Evolutionary conservation across 441 rosid species (phyloP).

Genomic region (Sinapis alba): DNA sequence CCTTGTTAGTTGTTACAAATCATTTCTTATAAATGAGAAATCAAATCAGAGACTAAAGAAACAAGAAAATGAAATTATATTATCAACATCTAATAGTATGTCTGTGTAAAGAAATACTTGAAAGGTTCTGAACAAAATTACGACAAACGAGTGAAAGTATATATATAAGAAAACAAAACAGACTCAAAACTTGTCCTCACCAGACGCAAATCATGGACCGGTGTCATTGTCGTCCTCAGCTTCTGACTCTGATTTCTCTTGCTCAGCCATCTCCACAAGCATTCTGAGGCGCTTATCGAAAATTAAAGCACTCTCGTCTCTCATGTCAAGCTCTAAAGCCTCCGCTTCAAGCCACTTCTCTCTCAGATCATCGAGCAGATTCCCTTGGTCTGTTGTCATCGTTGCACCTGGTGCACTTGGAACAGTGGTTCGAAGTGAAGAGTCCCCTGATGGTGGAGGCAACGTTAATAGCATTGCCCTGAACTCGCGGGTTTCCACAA

Average conservation of each 20-base stretch:
- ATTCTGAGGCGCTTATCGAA: constrained; percentile 93
- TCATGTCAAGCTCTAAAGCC: constrained; percentile 92
- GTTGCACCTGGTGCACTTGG: constrained; percentile 95
- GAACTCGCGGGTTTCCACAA: constrained; percentile 76
- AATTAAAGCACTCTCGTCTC: constrained; percentile 89
- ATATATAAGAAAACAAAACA: background rate
- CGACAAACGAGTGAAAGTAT: background rate
- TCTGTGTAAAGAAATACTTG: constrained; percentile 4
- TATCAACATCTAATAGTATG: background rate
- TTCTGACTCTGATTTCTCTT: constrained; percentile 50
- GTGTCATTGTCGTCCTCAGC: constrained; percentile 36
- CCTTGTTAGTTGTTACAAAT: background rate
- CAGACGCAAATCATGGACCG: constrained; percentile 29
- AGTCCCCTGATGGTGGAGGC: constrained; percentile 97
- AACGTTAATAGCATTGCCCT: constrained; percentile 88
- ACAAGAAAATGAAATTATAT: background rate
- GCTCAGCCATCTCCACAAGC: constrained; percentile 81
- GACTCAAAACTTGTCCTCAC: constrained; percentile 9
- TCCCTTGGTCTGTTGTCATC: constrained; percentile 70
- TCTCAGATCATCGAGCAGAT: constrained; percentile 88
- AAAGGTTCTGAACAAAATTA: background rate
- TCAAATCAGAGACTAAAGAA: background rate
- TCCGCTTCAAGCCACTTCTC: constrained; percentile 99
- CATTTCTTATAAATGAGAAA: background rate
- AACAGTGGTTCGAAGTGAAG: constrained; percentile 80